Base-by-base conservation (phyloP, 345 rosid genomes). In the Populus simonii region DNA sequence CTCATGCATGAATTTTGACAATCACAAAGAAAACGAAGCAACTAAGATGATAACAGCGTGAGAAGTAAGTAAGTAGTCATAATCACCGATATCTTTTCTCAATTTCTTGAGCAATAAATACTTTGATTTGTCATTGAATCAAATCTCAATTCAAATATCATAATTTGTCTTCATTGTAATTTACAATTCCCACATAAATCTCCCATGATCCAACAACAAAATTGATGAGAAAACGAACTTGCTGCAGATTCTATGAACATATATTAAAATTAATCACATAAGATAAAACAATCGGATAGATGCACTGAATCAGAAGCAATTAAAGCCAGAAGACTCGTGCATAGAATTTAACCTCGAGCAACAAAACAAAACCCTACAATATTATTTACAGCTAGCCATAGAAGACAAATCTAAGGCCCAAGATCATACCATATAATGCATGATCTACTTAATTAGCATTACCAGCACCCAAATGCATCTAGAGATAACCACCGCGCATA, bases 351-450 rank as follows among this genome's bases (percentile, higher is more conserved):
- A 35, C 70, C 41, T 29, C n/a, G 39, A 38, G 12, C 23, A 67
- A 18, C 45, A 31, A 35, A 62, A 18, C 36, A 67, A 67, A 67
- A 31, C 70, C 38, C 70, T 67, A 35, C 6, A 67, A 35, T 67
- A 67, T 67, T 67, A 67, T 7, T n/a, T 81, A 70, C 81, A 78
- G 81, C 73, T 18, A 70, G 11, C 70, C 18, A 3, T n/a, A 18
- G 36, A 65, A 33, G 55, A 68, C 75, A 76, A 62, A 61, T 73
- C 72, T 18, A 69, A 27, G 68, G 78, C 9, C 51, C 31, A 55
- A 39, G 51, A 70, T 61, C 6, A n/a, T 36, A 27, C n/a, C 45
- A 10, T n/a, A 45, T 13, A 13, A 45, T n/a, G 29, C 63, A n/a
- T 1, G 63, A 57, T 57, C 29, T 41, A 45, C 16, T 3, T 41